Evolutionary conservation across 768 basidiomycete species (phyloP).

Genomic region (Xerocomus potaroensis): DNA sequence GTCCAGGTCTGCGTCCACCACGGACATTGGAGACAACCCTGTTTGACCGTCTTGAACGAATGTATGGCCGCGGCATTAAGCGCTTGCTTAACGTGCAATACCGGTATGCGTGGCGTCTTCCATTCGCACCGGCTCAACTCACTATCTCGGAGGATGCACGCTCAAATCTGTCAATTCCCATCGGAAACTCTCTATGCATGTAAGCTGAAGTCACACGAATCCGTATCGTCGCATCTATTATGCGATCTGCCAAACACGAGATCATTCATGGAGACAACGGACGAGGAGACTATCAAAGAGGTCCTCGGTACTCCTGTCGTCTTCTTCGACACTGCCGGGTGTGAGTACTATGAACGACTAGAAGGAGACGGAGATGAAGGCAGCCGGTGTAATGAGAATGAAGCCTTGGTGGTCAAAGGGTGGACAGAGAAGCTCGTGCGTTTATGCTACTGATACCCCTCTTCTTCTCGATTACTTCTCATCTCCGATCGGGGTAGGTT

Average conservation of each 20-base stretch:
- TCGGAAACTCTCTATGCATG: constrained; percentile 76
- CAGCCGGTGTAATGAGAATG: constrained; percentile 92
- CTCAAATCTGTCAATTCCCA: constrained; percentile 80
- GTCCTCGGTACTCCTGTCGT: constrained; percentile 72
- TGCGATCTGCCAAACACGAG: constrained; percentile 57
- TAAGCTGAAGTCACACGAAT: constrained; percentile 62
- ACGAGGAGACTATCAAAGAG: constrained; percentile 70
- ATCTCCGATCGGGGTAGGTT: constrained; percentile 39
- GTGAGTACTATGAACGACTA: constrained; percentile 85
- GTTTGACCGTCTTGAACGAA: constrained; percentile 85
- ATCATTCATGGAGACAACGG: constrained; percentile 30
- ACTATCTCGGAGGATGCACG: constrained; percentile 66
- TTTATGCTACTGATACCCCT: background rate
- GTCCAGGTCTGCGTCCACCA: constrained; percentile 48
- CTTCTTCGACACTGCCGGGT: constrained; percentile 93
- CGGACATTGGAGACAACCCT: constrained; percentile 81
- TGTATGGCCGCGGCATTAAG: constrained; percentile 83
- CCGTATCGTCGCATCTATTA: constrained; percentile 72
- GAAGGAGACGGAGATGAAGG: constrained; percentile 84
- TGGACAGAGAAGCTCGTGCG: constrained; percentile 81
- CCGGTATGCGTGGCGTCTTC: constrained; percentile 42
- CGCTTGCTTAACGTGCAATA: constrained; percentile 90
- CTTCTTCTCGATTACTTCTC: background rate
- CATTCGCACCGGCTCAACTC: background rate
- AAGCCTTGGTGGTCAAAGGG: constrained; percentile 76